Evolutionary conservation across 2,329 filamentous ascomycete genomes (phyloP).

Genomic region (Ceratocystis ficicola): DNA sequence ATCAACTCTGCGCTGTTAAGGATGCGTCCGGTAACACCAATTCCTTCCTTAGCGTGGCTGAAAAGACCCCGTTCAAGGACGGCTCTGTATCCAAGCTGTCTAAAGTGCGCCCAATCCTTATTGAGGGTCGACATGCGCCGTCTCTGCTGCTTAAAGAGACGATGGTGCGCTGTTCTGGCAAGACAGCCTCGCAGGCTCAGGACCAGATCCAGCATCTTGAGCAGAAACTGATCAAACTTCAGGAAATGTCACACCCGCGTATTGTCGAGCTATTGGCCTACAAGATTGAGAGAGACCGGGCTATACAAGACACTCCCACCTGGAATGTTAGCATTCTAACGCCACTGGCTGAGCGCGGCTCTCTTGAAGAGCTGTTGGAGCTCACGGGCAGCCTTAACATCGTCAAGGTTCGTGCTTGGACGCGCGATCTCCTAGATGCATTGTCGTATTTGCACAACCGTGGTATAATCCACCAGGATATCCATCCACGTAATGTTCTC

Average conservation of each 20-base stretch:
- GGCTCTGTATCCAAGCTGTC: slow-evolving; percentile 52
- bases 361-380: slow-evolving; percentile 69
- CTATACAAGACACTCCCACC: slow-evolving; percentile 30
- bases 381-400: slow-evolving; percentile 62
- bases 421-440: slow-evolving; percentile 80
- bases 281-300: slow-evolving; percentile 51
- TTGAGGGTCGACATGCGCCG: slow-evolving; percentile 43
- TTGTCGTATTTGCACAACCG: slow-evolving; percentile 77
- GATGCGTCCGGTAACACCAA: slow-evolving; percentile 52
- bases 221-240: slow-evolving; percentile 61
- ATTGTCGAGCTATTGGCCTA: slow-evolving; percentile 72
- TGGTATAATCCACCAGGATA: slow-evolving; percentile 70
- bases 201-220: slow-evolving; percentile 67
- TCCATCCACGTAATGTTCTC: slow-evolving; percentile 69
- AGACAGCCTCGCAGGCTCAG: slow-evolving; percentile 54
- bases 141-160: slow-evolving; percentile 65
- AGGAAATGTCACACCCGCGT: slow-evolving; percentile 56
- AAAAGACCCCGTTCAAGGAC: slow-evolving; percentile 50
- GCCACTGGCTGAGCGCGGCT: slow-evolving; percentile 69
- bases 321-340: slow-evolving; percentile 69
- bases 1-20: slow-evolving; percentile 51
- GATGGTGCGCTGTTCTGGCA: slow-evolving; percentile 43
- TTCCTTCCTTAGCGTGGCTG: slow-evolving; percentile 58
- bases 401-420: slow-evolving; percentile 72
- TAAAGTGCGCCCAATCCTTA: slow-evolving; percentile 56